Evolutionary conservation across 192 early-diverging fungal species (phyloP).

Genomic region (Backusella tuberculispora): DNA sequence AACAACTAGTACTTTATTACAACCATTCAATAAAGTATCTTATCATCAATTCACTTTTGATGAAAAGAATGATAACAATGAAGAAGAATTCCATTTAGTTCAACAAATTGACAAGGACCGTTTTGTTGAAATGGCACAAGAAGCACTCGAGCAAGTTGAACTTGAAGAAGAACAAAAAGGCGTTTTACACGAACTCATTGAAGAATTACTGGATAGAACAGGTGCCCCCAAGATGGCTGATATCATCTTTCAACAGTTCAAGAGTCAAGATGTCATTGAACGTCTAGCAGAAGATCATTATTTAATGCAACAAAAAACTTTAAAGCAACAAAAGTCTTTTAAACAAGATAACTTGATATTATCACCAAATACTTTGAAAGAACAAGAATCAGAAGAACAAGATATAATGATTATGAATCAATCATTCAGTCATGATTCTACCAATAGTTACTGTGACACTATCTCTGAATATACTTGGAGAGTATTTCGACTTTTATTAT

Average conservation of each 20-base stretch:
- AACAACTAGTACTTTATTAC: not conserved
- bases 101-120: slow-evolving; percentile 8
- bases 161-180: slow-evolving; percentile 42
- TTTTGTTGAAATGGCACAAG: slow-evolving; percentile 38
- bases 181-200: slow-evolving; percentile 34
- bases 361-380: not conserved
- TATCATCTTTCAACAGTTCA: slow-evolving; percentile 37
- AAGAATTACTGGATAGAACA: slow-evolving; percentile 27
- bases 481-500: slow-evolving; percentile 29
- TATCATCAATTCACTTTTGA: not conserved
- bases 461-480: slow-evolving; percentile 35
- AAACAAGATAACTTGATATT: not conserved
- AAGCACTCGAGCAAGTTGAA: slow-evolving; percentile 37
- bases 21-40: not conserved
- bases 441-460: not conserved
- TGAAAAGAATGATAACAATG: not conserved
- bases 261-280: slow-evolving; percentile 43
- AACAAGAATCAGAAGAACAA: not conserved
- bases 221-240: slow-evolving; percentile 33
- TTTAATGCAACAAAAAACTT: slow-evolving; percentile 2
- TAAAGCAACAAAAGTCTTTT: not conserved
- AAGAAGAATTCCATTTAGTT: not conserved
- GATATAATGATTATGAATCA: not conserved
- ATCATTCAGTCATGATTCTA: not conserved
- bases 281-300: slow-evolving; percentile 29